Conservation (phyloP, 371 early-diverging fungal genomes). For the Apophysomyces sp. region DNA sequence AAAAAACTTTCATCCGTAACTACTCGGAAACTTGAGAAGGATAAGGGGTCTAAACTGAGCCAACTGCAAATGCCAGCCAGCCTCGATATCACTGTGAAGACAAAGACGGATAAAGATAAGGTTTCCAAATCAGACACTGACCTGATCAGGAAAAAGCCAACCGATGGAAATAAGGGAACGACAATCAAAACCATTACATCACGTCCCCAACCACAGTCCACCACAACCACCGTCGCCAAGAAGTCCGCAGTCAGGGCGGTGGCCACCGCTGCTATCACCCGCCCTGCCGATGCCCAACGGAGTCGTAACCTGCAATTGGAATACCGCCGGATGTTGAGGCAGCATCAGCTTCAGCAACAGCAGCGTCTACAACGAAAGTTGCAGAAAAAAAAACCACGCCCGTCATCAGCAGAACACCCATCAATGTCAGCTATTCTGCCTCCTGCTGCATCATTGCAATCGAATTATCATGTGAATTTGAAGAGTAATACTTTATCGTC, state of each 20-base stretch:
- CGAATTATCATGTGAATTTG: background rate
- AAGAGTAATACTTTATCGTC: background rate
- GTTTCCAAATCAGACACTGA: constrained; percentile 12
- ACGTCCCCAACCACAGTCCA: background rate
- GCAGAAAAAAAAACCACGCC: constrained; percentile 7
- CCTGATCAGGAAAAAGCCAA: background rate
- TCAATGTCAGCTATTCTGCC: background rate
- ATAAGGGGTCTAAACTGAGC: constrained; percentile 21
- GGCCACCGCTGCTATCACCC: background rate
- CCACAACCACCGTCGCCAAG: background rate
- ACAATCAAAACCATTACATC: background rate
- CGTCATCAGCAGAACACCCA: background rate
- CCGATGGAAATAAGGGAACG: background rate
- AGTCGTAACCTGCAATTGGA: background rate
- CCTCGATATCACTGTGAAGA: constrained; percentile 5
- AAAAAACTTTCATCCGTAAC: constrained; percentile 25
- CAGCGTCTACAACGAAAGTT: background rate
- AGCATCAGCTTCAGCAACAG: constrained; percentile 2
- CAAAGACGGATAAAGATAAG: constrained; percentile 7
- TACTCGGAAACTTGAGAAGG: constrained; percentile 29
- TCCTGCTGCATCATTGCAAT: background rate
- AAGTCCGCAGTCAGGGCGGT: background rate
- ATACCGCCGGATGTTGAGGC: constrained; percentile 1
- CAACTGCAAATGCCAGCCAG: constrained; percentile 14
- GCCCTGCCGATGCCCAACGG: background rate